phyloP scores from a whole-genome alignment of 257 asterid species.

The Lantana camara region DNA sequence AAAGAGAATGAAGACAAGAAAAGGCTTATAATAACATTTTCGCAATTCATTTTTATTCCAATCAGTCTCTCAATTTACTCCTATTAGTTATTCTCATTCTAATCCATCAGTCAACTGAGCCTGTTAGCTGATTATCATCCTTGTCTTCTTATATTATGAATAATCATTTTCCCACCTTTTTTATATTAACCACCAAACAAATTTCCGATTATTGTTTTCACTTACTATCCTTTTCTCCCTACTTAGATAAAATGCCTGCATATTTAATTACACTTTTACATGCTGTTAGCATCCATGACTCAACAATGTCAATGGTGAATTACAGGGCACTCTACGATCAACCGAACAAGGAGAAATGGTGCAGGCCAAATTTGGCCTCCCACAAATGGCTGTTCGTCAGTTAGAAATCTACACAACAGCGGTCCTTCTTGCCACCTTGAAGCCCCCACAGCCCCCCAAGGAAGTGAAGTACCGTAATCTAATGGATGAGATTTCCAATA shows the following conservation, averaged over 20 bases:
- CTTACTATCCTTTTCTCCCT: too few species aligned
- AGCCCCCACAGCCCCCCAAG: slow-evolving; percentile 81
- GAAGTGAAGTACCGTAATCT: slow-evolving; percentile 87
- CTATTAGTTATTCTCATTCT: too few species aligned
- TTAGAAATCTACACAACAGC: slow-evolving; percentile 93
- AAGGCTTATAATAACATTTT: too few species aligned
- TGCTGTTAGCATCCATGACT: not conserved
- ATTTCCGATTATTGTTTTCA: too few species aligned
- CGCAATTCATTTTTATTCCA: too few species aligned
- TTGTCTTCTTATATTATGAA: too few species aligned
- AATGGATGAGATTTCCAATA: slow-evolving; percentile 87
- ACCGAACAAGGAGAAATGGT: slow-evolving; percentile 99
- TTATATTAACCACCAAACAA: too few species aligned
- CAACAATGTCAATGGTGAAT: slow-evolving; percentile 10
- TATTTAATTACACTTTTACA: not conserved
- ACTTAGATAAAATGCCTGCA: slow-evolving; percentile 1
- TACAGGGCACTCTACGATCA: slow-evolving; percentile 87
- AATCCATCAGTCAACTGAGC: too few species aligned
- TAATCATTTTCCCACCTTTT: too few species aligned
- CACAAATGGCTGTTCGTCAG: slow-evolving; percentile 94
- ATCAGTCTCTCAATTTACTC: too few species aligned
- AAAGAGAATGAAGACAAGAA: too few species aligned
- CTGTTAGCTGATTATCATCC: too few species aligned
- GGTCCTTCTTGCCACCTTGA: slow-evolving; percentile 85
- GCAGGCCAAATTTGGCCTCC: slow-evolving; percentile 94